Evolutionary conservation across 176 grass and related monocot species (phyloP).

Genomic region (Cymbopogon citratus): DNA sequence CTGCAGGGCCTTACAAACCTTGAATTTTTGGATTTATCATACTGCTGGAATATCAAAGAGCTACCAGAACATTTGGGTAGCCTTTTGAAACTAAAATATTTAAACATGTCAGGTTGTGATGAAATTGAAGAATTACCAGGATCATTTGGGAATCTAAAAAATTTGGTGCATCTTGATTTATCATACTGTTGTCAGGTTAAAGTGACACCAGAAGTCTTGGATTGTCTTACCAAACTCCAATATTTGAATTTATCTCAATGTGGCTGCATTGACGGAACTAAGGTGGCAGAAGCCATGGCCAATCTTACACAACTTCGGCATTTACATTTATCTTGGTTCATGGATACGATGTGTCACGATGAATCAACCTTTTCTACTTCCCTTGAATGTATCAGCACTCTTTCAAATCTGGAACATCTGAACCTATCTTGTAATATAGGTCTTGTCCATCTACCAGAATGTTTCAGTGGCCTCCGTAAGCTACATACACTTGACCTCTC

Average conservation of each 20-base stretch:
- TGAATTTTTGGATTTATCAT: no score
- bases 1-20: no score
- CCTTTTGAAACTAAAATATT: background rate
- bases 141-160: no score
- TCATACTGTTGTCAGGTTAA: no score
- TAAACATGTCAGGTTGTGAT: background rate
- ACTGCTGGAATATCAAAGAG: no score
- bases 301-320: no score
- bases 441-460: background rate
- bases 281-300: background rate
- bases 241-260: background rate
- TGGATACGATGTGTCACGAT: background rate
- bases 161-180: no score
- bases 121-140: background rate
- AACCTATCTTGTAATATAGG: background rate
- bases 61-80: no score
- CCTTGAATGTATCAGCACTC: background rate
- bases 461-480: background rate
- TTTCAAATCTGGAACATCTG: constrained; percentile 4
- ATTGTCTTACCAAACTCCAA: background rate
- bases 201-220: background rate
- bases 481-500: background rate
- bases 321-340: background rate
- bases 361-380: background rate
- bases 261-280: background rate